Evolutionary conservation across 2,329 filamentous ascomycete genomes (phyloP).

Genomic region (Penicillium sp.): DNA sequence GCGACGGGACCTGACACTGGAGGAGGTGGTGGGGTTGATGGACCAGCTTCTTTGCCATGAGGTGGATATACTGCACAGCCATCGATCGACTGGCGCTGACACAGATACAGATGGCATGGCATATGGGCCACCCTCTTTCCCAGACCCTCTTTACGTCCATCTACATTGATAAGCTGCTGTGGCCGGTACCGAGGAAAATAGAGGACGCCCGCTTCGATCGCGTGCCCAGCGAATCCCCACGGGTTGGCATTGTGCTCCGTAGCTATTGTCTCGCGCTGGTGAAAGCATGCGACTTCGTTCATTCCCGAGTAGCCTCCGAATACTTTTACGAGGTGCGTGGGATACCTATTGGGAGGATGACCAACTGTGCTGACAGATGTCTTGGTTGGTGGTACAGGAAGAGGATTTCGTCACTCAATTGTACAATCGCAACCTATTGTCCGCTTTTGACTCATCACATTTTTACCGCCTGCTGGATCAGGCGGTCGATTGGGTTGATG

Average conservation of each 20-base stretch:
- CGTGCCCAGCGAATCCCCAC: slow-evolving; percentile 40
- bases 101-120: slow-evolving; percentile 79
- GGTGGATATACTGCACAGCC: slow-evolving; percentile 50
- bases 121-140: slow-evolving; percentile 90
- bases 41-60: slow-evolving; percentile 90
- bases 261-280: slow-evolving; percentile 85
- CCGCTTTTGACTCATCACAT: slow-evolving; percentile 60
- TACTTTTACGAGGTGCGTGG: slow-evolving; percentile 80
- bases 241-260: slow-evolving; percentile 67
- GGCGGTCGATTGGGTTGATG: slow-evolving; percentile 56
- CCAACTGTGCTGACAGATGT: slow-evolving; percentile 17
- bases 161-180: slow-evolving; percentile 82
- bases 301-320: slow-evolving; percentile 74
- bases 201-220: slow-evolving; percentile 65
- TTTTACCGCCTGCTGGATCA: slow-evolving; percentile 58
- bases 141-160: slow-evolving; percentile 93
- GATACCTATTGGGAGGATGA: background rate
- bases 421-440: slow-evolving; percentile 77
- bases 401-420: slow-evolving; percentile 96
- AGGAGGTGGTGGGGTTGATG: slow-evolving; percentile 88
- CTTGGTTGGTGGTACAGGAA: slow-evolving; percentile 60
- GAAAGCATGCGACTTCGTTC: slow-evolving; percentile 79
- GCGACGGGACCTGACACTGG: slow-evolving; percentile 65
- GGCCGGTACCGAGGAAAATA: slow-evolving; percentile 65
- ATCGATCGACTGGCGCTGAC: background rate